Base-by-base conservation (phyloP, 768 basidiomycete genomes). In the Podaxis carcinomalis region DNA sequence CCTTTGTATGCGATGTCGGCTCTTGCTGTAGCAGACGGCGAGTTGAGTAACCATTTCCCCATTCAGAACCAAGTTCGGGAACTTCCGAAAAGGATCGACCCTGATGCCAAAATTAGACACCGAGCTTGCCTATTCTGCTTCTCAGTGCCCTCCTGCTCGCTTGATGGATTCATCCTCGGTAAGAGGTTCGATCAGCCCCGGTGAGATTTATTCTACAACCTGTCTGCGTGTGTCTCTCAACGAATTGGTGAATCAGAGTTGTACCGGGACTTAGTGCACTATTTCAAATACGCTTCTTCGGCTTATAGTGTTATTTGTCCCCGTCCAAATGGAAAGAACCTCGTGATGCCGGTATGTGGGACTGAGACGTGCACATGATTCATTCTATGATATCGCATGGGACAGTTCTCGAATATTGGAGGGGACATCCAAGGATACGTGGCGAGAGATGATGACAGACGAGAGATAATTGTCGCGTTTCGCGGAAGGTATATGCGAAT, bases 221-320 rank as follows among this genome's bases (percentile, higher is more conserved):
- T 39, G 3, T 27, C 10, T 21, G 9, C 13, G 6, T 10, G 19
- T 23, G 11, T 37, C 21, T 23, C 52, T 21, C 9, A 47, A 47
- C 25, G 1, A 5, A 23, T 56, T 5, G n/a, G 32, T 9, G 32
- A 35, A 36, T n/a, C 61, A 79, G 78, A 76, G 27, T 66, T 74
- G 5, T 82, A 75, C 64, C 67, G 77, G 36, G 74, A 82, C 57
- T 72, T 85, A 5, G 68, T 81, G 1, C 76, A 78, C 62, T 83
- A 84, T 71, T 80, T 82, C 74, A 81, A 82, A 68, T 84, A 83
- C 61, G 80, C 83, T 1, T 80, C 83, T 10, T 82, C 81, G 5
- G 78, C 80, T 3, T 84, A 83, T 60, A 68, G 63, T 35, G 51
- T 70, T 0, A 57, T 82, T 21, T 85, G 83, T 60, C 76, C 77